Evolutionary conservation across 2,329 filamentous ascomycete genomes (phyloP), one percentile per base, ranked within the genome.

Genomic region (Cercospora sesami): DNA sequence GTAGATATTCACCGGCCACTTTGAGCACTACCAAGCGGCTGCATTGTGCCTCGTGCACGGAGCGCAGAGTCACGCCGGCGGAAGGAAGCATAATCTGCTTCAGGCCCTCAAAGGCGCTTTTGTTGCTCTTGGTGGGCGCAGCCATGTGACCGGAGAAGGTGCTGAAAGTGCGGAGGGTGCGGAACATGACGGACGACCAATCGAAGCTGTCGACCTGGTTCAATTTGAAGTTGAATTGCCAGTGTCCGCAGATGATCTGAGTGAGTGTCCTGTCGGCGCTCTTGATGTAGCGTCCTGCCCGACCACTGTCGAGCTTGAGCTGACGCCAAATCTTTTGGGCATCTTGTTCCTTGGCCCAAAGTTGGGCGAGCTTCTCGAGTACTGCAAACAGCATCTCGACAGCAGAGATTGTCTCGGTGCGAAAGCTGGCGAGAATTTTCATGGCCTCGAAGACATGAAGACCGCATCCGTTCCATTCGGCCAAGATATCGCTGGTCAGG

Each of bases 371-470:
- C 58, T 42, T 60, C 21, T 60, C 58, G 14, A 60, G 31, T 16
- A 12, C 31, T 9, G 21, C 4, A 18, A 60, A 60, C 1, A 18
- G 12, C 31, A 60, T 60, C 14, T 60, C 58, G 4, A 60, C 12
- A 14, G 58, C 31, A 3, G 28, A 21, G 28, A 60, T 8, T 1
- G 16, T 39, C 6, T 60, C 58, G 58, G 9, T 33, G 1, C 7
- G 14, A 26, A 60, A 39, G 0, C 2, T 31, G 3, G 58, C 58
- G 4, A 60, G 31, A 1, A 60, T 16, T 23, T 8, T 39, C 5
- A 60, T n/a, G 16, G 58, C 31, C 31, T 60, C 58, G 6, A 60
- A 60, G 31, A 60, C 31, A 39, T 60, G 58, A n/a, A 39, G 58
- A 5, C 30, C 57, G 18, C 7, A 18, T 16, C 58, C 58, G 21